These are phyloP conservation scores for Exophiala viscosa DNA, from an alignment of 2,329 filamentous ascomycete species.

Conservation along the genomic window DNA sequence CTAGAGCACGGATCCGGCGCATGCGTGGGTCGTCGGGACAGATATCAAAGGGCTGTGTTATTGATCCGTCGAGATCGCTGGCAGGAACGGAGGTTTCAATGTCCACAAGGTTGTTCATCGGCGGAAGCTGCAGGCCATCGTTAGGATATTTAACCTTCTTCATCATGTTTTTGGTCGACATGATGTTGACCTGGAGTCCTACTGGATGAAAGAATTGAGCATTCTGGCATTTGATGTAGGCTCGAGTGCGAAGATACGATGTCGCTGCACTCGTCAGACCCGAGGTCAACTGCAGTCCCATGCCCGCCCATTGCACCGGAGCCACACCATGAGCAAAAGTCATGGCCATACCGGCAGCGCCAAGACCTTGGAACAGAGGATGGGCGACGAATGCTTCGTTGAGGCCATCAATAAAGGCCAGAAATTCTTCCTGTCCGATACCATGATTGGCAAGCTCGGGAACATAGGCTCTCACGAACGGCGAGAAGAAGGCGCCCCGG, in stretches of 20 bases:
- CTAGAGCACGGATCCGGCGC: not conserved
- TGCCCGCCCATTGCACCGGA: not conserved
- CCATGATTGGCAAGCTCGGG: not conserved
- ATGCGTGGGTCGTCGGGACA: not conserved
- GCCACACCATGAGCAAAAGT: not conserved
- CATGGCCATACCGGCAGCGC: not conserved
- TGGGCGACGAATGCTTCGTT: not conserved
- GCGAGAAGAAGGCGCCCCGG: not conserved
- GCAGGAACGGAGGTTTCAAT: not conserved
- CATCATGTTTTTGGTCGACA: not conserved
- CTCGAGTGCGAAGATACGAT: not conserved
- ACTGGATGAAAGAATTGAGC: not conserved
- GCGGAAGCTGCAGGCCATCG: not conserved
- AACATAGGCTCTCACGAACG: not conserved
- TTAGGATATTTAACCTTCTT: not conserved
- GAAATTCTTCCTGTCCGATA: not conserved
- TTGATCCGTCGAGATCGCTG: not conserved
- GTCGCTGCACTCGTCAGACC: not conserved
- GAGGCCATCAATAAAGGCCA: not conserved
- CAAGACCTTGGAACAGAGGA: not conserved
- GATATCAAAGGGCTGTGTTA: not conserved
- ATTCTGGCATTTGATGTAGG: not conserved
- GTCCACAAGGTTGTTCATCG: not conserved
- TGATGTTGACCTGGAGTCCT: not conserved
- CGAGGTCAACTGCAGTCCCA: not conserved